Evolutionary conservation across 225 moss, liverwort and hornwort genomes (phyloP), one percentile per base, ranked within the genome.

Genomic region (Takakia lepidozioides): DNA sequence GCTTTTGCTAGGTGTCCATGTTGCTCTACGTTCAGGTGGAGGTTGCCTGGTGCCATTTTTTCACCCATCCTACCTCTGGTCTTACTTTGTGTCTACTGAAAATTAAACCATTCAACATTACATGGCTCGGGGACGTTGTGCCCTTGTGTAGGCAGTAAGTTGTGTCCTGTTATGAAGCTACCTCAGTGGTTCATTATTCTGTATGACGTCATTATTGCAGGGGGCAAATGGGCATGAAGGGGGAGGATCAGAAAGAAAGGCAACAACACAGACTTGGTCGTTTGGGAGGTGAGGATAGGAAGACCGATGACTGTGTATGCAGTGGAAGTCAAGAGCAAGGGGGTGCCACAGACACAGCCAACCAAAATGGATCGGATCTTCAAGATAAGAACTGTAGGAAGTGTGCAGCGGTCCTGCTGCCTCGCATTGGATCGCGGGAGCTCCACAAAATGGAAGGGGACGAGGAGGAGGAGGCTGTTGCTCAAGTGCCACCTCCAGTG

Each of bases 211-310:
- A 13, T 30, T 27, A 34, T 48, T 58, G 24, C 70, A 87, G 93
- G 65, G 98, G 98, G 36, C 78, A 98, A 68, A 98, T 98, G 98
- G 98, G 91, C 46, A 27, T 91, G 53, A 78, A 55, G 29, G 85
- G 68, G 66, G 98, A 65, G 18, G 83, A 98, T 42, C 85, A 91
- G 60, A 98, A 91, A 55, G 60, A 63, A 38, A 54, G 49, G 3
- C 81, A 81, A 43, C 69, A 81, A 73, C 45, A 66, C 23, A 71
- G 88, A 51, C 57, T 66, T 48, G 49, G 56, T 35, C 44, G 16
- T 8, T 35, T 54, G 15, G 36, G 49, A 22, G 69, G 50, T 29
- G 57, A 54, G 18, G 22, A 45, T 21, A 56, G 48, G 54, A 68
- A 67, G 52, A 16, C 47, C 37, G 43, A 48, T 15, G 71, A 43